Evolutionary conservation across 306 rosid species (phyloP), one percentile per base, ranked within the genome.

Genomic region (Boehmeria nivea): DNA sequence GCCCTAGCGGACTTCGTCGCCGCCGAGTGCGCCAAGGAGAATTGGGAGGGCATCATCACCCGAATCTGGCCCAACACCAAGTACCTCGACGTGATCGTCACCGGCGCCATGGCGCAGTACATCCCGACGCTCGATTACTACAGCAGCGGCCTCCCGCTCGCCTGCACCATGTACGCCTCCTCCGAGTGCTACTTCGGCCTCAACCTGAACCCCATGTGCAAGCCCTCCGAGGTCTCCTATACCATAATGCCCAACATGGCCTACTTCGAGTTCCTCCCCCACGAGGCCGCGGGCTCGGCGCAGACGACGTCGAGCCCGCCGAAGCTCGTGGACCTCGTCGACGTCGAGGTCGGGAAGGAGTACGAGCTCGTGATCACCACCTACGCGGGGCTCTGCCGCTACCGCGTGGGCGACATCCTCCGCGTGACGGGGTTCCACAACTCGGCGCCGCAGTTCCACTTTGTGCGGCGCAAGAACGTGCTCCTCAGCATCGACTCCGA

Each of bases 201-300:
- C 22, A 79, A 79, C 42, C 74, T 79, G 3, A 79, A 76, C 63
- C 85, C 85, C 11, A 79, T 79, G 85, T 64, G 74, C 43, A 76
- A 69, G 12, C 85, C 85, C 0, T 69, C 76, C 0, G 72, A 79
- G 14, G 85, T 79, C 39, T 72, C 79, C 1, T 75, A 76, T 71
- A 76, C 85, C 3, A 79, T 79, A n/a, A 79, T 79, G 85, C 85
- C 85, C 25, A 79, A 76, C 71, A 79, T 79, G 85, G 85, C 85
- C 7, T 79, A 79, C 51, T 79, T 79, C 39, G 85, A 79, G 60
- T 79, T 79, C 43, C 65, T 79, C 0, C 85, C 85, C 3, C 77
- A 68, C 63, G 78, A 79, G 0, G 76, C 81, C 0, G 67, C 65
- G 2, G 3, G 26, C 47, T n/a, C 43, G 27, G 3, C 20, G 39